Evolutionary conservation across 2,329 filamentous ascomycete species (phyloP).

Genomic region (Calonectria hawksworthii): DNA sequence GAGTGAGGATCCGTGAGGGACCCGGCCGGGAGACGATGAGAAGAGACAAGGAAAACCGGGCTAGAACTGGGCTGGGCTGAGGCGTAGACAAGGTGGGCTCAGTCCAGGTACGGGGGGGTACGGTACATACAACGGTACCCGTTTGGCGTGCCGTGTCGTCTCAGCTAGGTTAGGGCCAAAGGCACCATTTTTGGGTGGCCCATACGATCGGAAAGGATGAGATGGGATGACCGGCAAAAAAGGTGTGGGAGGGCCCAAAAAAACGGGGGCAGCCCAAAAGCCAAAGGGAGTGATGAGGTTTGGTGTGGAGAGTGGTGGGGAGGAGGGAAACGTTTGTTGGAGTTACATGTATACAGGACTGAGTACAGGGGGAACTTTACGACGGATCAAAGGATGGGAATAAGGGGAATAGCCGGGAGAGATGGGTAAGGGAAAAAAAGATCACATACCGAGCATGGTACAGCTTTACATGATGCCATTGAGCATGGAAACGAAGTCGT

Average conservation of each 20-base stretch:
- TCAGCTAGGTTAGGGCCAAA: constrained; percentile 16
- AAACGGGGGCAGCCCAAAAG: not conserved
- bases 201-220: constrained; percentile 21
- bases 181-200: constrained; percentile 18
- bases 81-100: constrained; percentile 14
- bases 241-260: constrained; percentile 1
- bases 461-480: not conserved
- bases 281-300: not conserved
- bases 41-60: constrained; percentile 6
- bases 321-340: constrained; percentile 5
- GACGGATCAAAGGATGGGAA: not conserved
- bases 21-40: not conserved
- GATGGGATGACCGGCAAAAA: constrained; percentile 13
- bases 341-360: constrained; percentile 5
- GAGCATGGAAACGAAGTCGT: not conserved
- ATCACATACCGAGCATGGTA: constrained; percentile 14
- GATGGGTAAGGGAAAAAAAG: not conserved
- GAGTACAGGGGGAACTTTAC: not conserved
- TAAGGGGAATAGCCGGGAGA: not conserved
- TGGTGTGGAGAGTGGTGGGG: constrained; percentile 5
- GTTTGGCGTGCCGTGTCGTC: constrained; percentile 11
- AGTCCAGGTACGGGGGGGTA: constrained; percentile 25
- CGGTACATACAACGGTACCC: constrained; percentile 20
- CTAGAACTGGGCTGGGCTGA: constrained; percentile 21
- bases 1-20: constrained; percentile 10